Base-by-base conservation (phyloP, 768 basidiomycete species). In the Hericium coralloides region DNA sequence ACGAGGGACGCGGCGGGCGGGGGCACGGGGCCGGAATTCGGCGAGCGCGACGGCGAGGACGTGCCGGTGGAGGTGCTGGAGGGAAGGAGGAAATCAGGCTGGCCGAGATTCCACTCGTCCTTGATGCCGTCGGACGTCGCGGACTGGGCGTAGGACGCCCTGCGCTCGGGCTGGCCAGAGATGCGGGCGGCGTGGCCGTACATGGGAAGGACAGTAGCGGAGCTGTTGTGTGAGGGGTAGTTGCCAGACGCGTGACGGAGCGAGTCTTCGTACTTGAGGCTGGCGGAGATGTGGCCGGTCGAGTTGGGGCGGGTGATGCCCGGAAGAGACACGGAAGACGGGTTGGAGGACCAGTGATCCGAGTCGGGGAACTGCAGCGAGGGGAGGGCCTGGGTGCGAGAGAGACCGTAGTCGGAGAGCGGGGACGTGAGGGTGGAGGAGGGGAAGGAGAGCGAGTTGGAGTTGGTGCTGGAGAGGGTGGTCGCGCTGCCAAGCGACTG, bases 91-190 rank as follows among this genome's bases (percentile, higher is more conserved):
- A 79, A 85, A 51, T 86, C 84, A 63, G 72, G 70, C 67, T 74
- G 75, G 56, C 84, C 79, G 71, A 86, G 87, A 53, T 75, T 74
- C 88, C 87, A 89, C 61, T 87, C 85, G 67, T 78, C 77, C 77
- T 80, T 79, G 83, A 82, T 67, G 71, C 79, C 38, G 63, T 70
- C 68, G 67, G 73, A 64, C 75, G 60, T 47, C 73, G 60, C 12
- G 60, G 70, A 60, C 63, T 59, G 58, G 18, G 59, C 25, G 55
- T 63, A 63, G 55, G 68, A 76, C n/a, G 68, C 75, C 70, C 83
- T 79, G 67, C 82, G 79, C 75, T 84, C 82, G 65, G 79, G 78
- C 68, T 86, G 85, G 62, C 79, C 83, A 67, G 85, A 79, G 64
- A 87, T 85, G 69, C 87, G 87, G 68, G 81, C 78, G 67, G 84